Conservation (phyloP, 179 eudicot genomes). For the Corrigiola litoralis region DNA sequence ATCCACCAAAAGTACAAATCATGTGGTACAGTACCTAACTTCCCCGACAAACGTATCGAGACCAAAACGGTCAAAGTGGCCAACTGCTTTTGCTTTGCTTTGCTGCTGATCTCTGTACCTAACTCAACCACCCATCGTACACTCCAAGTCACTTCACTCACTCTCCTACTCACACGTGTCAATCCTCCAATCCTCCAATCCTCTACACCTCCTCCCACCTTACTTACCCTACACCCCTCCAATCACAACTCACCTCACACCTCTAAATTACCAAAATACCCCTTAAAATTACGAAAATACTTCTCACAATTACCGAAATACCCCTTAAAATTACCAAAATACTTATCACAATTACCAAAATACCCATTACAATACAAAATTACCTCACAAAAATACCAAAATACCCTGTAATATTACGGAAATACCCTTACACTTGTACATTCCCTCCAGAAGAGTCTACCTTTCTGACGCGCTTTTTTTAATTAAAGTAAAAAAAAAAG, state of each 20-base stretch:
- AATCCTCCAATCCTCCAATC: neutral
- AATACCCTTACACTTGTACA: no score
- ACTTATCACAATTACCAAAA: neutral
- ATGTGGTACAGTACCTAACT: neutral
- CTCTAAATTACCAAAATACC: neutral
- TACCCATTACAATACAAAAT: no score
- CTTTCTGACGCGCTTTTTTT: neutral
- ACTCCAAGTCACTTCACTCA: neutral
- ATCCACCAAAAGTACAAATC: no score
- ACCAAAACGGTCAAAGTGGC: neutral
- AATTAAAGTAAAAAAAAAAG: neutral
- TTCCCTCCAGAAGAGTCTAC: no score
- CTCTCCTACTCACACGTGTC: neutral
- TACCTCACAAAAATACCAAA: no score
- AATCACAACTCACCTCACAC: neutral
- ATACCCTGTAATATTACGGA: no score
- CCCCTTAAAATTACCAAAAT: neutral
- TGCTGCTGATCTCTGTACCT: no score
- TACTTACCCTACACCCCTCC: neutral
- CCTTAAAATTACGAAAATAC: neutral
- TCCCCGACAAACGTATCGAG: slow-evolving; percentile 14
- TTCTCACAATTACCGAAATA: no score
- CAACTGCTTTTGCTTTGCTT: no score
- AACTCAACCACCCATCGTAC: slow-evolving; percentile 7
- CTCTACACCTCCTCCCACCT: neutral